phyloP scores from a whole-genome alignment of 768 basidiomycete species.

The Piloderma croceum region DNA sequence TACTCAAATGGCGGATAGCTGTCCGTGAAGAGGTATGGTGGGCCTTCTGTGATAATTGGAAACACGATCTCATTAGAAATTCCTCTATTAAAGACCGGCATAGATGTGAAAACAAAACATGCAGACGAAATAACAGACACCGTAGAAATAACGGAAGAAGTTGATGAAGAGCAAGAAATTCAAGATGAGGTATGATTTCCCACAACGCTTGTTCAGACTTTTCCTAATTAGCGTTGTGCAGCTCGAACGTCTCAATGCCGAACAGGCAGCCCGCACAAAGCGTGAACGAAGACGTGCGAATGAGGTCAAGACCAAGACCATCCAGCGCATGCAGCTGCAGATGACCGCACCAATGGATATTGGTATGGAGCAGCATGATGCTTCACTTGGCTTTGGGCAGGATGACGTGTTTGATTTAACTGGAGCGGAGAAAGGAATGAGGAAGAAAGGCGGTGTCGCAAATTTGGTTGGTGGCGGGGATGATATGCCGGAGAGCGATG shows the following conservation, averaged over 20 bases:
- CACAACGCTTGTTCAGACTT: not conserved
- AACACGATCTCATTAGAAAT: not conserved
- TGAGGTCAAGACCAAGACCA: conserved; percentile 80
- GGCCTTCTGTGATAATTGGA: conserved; percentile 1
- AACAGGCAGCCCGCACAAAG: conserved; percentile 66
- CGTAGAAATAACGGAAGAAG: conserved; percentile 56
- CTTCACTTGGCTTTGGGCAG: conserved; percentile 65
- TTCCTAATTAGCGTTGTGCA: too few relatives aligned
- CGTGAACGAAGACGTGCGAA: conserved; percentile 81
- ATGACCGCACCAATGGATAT: conserved; percentile 99
- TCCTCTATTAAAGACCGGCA: conserved; percentile 52
- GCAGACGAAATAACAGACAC: conserved; percentile 72
- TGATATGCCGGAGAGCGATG: conserved; percentile 33
- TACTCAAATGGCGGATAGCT: conserved; percentile 86
- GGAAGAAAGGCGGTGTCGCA: conserved; percentile 35
- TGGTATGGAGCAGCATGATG: conserved; percentile 78
- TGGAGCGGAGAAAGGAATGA: conserved; percentile 44
- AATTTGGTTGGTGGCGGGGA: conserved; percentile 35
- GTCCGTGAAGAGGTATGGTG: conserved; percentile 80
- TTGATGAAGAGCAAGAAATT: conserved; percentile 87
- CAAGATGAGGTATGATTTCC: conserved; percentile 66
- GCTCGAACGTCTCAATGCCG: conserved; percentile 80
- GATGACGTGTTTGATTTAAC: conserved; percentile 87
- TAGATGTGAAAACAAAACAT: conserved; percentile 75
- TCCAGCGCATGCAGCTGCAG: conserved; percentile 92